Percentiles rank a stretch among this genome's conserved stretches.
Conservation (phyloP, 768 basidiomycete genomes). For the Tulasnella sp. region DNA sequence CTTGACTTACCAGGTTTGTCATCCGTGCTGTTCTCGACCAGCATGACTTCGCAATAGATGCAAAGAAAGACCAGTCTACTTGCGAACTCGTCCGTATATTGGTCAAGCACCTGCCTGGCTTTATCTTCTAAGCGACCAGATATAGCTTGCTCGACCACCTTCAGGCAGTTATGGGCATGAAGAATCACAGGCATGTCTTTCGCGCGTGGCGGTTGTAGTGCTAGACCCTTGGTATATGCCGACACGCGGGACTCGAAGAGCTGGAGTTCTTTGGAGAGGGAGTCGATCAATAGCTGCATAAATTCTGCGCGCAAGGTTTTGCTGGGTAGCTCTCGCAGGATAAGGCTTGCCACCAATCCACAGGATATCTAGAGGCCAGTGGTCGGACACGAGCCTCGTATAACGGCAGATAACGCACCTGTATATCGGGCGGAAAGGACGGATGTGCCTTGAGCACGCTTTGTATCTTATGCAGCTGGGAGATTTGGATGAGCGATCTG, state of each 20-base stretch:
- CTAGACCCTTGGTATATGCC: slow-evolving; percentile 33
- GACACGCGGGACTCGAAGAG: slow-evolving; percentile 30
- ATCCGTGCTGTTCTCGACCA: slow-evolving; percentile 22
- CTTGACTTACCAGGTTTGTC: slow-evolving; percentile 22
- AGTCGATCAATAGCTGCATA: slow-evolving; percentile 26
- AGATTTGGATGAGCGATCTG: too few species aligned
- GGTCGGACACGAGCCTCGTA: too few species aligned
- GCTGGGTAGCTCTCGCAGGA: too few species aligned
- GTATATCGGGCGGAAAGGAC: too few species aligned
- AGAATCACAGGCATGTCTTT: slow-evolving; percentile 30
- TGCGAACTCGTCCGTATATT: slow-evolving; percentile 7
- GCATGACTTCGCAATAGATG: slow-evolving; percentile 35
- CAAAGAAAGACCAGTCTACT: slow-evolving; percentile 33
- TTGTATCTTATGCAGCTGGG: too few species aligned
- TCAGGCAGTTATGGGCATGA: slow-evolving; percentile 31
- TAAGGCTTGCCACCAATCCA: too few species aligned
- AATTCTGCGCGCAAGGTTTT: slow-evolving; percentile 29
- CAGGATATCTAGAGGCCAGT: too few species aligned
- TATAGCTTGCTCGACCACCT: slow-evolving; percentile 10
- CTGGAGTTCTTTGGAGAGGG: slow-evolving; percentile 30
- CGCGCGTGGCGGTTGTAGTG: slow-evolving; percentile 27
- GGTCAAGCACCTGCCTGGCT: slow-evolving; percentile 1
- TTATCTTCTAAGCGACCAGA: slow-evolving; percentile 2
- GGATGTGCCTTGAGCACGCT: too few species aligned
- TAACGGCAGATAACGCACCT: too few species aligned